Base-by-base conservation (phyloP, 352 stramenopile genomes). In the Stramenopiles sp. region DNA sequence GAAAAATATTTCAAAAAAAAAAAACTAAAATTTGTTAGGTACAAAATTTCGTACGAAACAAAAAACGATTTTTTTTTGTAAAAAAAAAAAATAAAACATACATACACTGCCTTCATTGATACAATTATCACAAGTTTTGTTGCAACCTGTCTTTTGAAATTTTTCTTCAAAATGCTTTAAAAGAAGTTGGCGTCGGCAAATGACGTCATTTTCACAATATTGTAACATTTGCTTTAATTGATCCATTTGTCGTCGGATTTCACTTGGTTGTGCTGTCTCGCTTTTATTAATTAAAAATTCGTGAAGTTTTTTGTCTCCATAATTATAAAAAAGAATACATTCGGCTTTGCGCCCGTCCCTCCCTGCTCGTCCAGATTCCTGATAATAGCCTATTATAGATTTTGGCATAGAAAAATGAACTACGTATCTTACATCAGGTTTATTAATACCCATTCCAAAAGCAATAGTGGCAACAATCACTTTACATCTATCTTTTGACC, bases 371-470 rank as follows among this genome's bases (percentile, higher is more conserved):
- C 84, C 84, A 7, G 68, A 81, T 56, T 96, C 81, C 73, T 68
- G 51, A 38, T 94, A 85, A 54, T 95, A 96, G 48, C 92, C 76
- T 29, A 87, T 90, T n/a, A 96, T 72, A 8, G 68, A 88, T 45
- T 91, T 94, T 10, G 84, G 78, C 59, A 95, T 73, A 29, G 79
- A 80, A 52, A 85, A 89, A 52, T 99, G 86, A 23, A 97, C 69
- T 2, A 99, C 86, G 46, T 83, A 89, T 7, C 77, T 60, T 19
- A 93, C 74, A 55, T 94, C 79, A 28, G 79, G 60, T 50, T 93
- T 95, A 59, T 97, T 79, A 41, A 97, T 95, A 38, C 84, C 85
- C 79, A 96, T 95, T 19, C 80, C 81, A 48, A 96, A 95, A 1
- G 79, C 80, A 43, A 96, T 72, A 6, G 83, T 97, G 2, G 83